Evolutionary conservation across 768 basidiomycete genomes (phyloP).

Genomic region (Tubosaeta brunneosetosa): DNA sequence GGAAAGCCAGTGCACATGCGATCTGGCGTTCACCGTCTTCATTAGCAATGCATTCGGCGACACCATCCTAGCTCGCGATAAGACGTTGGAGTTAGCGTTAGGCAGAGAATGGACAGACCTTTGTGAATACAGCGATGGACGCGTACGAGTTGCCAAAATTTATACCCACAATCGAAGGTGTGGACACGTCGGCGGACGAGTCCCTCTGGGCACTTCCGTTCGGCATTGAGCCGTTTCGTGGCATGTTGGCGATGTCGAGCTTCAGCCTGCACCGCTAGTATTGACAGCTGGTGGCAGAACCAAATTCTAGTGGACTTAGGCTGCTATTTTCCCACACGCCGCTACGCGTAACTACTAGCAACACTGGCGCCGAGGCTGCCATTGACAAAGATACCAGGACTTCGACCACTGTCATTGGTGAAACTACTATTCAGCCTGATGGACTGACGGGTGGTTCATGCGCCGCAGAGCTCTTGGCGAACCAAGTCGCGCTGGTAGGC

Average conservation of each 20-base stretch:
- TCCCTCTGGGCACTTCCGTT: constrained; percentile 47
- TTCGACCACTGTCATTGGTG: too few species aligned
- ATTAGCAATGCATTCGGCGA: constrained; percentile 94
- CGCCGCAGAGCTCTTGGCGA: too few species aligned
- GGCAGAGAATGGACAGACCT: constrained; percentile 45
- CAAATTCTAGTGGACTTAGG: too few species aligned
- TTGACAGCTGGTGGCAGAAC: too few species aligned
- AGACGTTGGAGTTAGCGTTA: not conserved
- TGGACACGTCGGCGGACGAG: constrained; percentile 30
- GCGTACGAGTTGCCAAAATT: constrained; percentile 96
- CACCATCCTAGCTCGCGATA: constrained; percentile 59
- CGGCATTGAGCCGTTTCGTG: constrained; percentile 37
- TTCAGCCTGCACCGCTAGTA: too few species aligned
- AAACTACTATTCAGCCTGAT: too few species aligned
- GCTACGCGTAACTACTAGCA: too few species aligned
- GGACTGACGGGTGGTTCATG: too few species aligned
- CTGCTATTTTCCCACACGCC: too few species aligned
- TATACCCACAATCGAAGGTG: constrained; percentile 78
- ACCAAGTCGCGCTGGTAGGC: too few species aligned
- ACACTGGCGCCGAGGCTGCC: too few species aligned
- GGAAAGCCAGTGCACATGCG: constrained; percentile 87
- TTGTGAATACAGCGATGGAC: constrained; percentile 92
- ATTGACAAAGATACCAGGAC: too few species aligned
- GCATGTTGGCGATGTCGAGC: constrained; percentile 28
- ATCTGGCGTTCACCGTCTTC: constrained; percentile 99